phyloP scores from a whole-genome alignment of 2,329 filamentous ascomycete species.

The Rhynchosporium secalis region DNA sequence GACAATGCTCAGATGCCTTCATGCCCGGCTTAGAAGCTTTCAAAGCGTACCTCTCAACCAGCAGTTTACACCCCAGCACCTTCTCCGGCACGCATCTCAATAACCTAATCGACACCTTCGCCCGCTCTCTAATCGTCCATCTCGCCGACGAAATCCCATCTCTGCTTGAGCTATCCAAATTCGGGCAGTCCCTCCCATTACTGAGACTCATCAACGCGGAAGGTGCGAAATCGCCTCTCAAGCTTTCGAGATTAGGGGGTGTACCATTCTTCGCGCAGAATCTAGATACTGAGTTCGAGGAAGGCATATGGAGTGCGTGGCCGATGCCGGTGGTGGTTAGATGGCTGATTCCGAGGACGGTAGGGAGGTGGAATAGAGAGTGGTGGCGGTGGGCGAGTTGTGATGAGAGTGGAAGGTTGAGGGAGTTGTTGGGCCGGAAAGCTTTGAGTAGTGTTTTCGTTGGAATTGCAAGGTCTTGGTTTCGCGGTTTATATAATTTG shows the following conservation, averaged over 20 bases:
- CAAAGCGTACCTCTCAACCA: slow-evolving; percentile 17
- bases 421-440: slow-evolving; percentile 7
- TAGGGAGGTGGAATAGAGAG: slow-evolving; percentile 18
- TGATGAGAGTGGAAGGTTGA: slow-evolving; percentile 23
- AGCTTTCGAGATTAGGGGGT: slow-evolving; percentile 19
- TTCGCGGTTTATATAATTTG: neutral
- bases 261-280: slow-evolving; percentile 28
- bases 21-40: slow-evolving; percentile 23
- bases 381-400: slow-evolving; percentile 28
- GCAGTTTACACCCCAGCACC: neutral
- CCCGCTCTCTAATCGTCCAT: slow-evolving; percentile 40
- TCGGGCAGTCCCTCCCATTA: slow-evolving; percentile 19
- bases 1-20: slow-evolving; percentile 20
- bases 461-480: neutral
- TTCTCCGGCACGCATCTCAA: slow-evolving; percentile 22
- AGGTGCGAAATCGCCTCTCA: slow-evolving; percentile 18
- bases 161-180: slow-evolving; percentile 34
- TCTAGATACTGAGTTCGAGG: slow-evolving; percentile 27
- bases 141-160: slow-evolving; percentile 44
- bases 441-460: neutral
- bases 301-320: slow-evolving; percentile 24
- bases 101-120: slow-evolving; percentile 41
- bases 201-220: slow-evolving; percentile 18
- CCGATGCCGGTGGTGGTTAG: slow-evolving; percentile 22
- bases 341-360: slow-evolving; percentile 21